phyloP scores from a whole-genome alignment of 371 early-diverging fungal species.

The Mortierella sp. region DNA sequence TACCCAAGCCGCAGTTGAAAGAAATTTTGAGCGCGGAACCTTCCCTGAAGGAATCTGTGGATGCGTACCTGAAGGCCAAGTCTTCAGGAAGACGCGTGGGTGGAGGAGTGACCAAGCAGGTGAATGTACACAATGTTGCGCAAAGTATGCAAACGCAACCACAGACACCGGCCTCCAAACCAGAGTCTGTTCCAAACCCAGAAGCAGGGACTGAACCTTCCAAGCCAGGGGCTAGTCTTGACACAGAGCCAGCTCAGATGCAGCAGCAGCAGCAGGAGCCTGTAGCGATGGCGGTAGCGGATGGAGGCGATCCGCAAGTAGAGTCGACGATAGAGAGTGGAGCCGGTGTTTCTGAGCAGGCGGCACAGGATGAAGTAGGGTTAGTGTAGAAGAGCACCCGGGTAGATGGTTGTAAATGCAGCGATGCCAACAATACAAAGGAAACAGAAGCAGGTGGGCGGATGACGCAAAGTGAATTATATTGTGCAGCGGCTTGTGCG shows the following conservation, averaged over 20 bases:
- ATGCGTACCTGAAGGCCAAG: constrained; percentile 54
- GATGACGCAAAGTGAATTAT: too few relatives aligned
- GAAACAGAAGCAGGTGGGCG: too few relatives aligned
- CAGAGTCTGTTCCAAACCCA: not conserved
- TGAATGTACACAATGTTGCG: constrained; percentile 40
- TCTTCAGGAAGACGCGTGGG: constrained; percentile 49
- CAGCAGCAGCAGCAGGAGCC: not conserved
- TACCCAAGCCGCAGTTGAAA: constrained; percentile 69
- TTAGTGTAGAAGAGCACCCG: too few relatives aligned
- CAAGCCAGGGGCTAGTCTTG: not conserved
- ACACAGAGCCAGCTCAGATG: not conserved
- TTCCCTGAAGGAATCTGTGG: constrained; percentile 59
- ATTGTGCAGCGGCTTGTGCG: too few relatives aligned
- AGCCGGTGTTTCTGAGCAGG: too few relatives aligned
- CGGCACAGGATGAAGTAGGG: too few relatives aligned
- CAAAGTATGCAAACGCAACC: not conserved
- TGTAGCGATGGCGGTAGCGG: not conserved
- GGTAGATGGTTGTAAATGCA: too few relatives aligned
- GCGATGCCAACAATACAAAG: too few relatives aligned
- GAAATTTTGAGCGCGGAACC: constrained; percentile 66
- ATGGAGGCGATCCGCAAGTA: too few relatives aligned
- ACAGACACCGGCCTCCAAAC: not conserved
- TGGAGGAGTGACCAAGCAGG: constrained; percentile 46
- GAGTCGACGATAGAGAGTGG: too few relatives aligned
- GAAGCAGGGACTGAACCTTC: too few relatives aligned